Conservation (phyloP, 2,329 filamentous ascomycete genomes). For the Mycosphaerella sp. region DNA sequence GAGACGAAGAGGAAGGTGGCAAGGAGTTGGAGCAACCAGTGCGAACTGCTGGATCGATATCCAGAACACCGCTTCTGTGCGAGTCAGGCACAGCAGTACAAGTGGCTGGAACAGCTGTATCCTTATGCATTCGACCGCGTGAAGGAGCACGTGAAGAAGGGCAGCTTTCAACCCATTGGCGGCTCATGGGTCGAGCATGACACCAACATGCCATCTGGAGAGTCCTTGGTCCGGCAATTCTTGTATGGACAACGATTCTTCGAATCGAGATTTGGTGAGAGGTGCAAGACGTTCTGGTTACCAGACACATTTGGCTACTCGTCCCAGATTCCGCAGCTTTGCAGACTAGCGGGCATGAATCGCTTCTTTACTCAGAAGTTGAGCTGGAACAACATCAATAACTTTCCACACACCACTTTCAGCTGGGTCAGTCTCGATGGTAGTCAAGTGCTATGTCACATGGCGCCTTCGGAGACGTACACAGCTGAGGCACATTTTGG, state of each 20-base stretch:
- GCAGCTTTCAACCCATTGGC: slow-evolving; percentile 88
- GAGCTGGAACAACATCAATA: slow-evolving; percentile 99
- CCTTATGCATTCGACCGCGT: slow-evolving; percentile 85
- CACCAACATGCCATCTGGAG: slow-evolving; percentile 93
- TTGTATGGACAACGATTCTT: slow-evolving; percentile 94
- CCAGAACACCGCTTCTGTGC: slow-evolving; percentile 88
- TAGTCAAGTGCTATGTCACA: slow-evolving; percentile 94
- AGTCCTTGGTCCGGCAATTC: slow-evolving; percentile 90
- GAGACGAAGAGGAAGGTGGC: slow-evolving; percentile 97
- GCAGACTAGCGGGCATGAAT: slow-evolving; percentile 88
- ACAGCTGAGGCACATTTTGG: slow-evolving; percentile 92
- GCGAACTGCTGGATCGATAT: slow-evolving; percentile 89
- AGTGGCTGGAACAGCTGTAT: slow-evolving; percentile 90
- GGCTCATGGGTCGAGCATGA: slow-evolving; percentile 99
- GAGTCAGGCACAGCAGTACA: slow-evolving; percentile 95
- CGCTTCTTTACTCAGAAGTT: slow-evolving; percentile 97
- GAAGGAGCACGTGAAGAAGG: slow-evolving; percentile 82
- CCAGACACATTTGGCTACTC: slow-evolving; percentile 99
- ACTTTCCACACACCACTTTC: slow-evolving; percentile 97
- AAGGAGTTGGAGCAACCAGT: slow-evolving; percentile 94
- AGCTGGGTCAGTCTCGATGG: slow-evolving; percentile 97
- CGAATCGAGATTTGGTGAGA: slow-evolving; percentile 81
- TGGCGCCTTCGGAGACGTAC: slow-evolving; percentile 93
- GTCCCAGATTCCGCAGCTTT: slow-evolving; percentile 87
- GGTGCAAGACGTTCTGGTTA: slow-evolving; percentile 91